Evolutionary conservation across 2,329 filamentous ascomycete species (phyloP).

Genomic region (Xylariales sp.): DNA sequence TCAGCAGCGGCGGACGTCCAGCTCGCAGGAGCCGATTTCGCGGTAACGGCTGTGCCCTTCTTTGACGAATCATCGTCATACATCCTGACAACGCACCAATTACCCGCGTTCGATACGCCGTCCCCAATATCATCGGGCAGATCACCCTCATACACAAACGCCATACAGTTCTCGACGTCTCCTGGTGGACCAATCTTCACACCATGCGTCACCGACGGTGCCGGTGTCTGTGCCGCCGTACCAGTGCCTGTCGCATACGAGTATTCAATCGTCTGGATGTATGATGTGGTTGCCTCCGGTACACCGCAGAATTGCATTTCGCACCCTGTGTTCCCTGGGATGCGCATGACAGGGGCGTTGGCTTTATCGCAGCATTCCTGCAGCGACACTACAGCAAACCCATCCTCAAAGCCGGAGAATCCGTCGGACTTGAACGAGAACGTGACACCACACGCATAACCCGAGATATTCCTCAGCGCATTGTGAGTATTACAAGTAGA

Average conservation of each 20-base stretch:
- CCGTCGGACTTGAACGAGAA: conserved; percentile 15
- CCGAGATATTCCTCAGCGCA: conserved; percentile 17
- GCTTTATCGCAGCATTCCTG: conserved; percentile 17
- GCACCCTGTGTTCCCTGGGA: conserved; percentile 21
- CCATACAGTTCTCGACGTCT: conserved; percentile 16
- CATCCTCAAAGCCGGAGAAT: conserved; percentile 19
- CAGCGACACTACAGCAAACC: conserved; percentile 16
- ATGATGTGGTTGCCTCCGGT: conserved; percentile 13
- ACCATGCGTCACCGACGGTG: conserved; percentile 12
- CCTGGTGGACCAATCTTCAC: conserved; percentile 7
- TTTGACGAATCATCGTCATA: conserved; percentile 14
- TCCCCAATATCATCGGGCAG: conserved; percentile 16
- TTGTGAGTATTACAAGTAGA: conserved; percentile 22
- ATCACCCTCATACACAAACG: conserved; percentile 19
- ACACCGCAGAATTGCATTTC: conserved; percentile 22
- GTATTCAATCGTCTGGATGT: conserved; percentile 11
- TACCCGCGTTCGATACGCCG: conserved; percentile 11
- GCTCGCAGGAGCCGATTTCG: conserved; percentile 17
- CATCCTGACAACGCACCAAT: conserved; percentile 18
- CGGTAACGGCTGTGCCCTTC: conserved; percentile 13
- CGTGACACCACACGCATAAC: conserved; percentile 20
- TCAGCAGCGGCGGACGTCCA: conserved; percentile 17
- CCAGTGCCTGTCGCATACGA: conserved; percentile 14
- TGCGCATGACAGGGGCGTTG: conserved; percentile 15
- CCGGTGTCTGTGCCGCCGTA: conserved; percentile 13